These are phyloP conservation scores for Colletotrichum tropicicola DNA, from an alignment of 2,329 filamentous ascomycete species.

Conservation along the genomic window DNA sequence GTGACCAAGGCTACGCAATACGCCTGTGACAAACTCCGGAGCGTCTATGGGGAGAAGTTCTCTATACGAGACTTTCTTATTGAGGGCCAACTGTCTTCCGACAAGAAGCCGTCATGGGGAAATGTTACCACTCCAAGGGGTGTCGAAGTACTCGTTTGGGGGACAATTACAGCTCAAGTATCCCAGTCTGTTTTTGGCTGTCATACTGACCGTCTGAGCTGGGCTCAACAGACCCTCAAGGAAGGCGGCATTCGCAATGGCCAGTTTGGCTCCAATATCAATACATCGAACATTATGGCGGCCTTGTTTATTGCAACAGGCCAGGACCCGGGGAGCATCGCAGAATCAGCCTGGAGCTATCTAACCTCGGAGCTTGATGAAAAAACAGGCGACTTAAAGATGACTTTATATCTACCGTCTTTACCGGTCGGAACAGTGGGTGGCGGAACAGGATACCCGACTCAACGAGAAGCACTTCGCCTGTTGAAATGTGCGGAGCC, in stretches of 20 bases:
- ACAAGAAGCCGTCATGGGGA: conserved; percentile 15
- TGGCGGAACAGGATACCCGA: conserved; percentile 5
- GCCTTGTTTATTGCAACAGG: conserved; percentile 13
- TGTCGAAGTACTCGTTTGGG: conserved; percentile 12
- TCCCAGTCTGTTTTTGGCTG: not conserved
- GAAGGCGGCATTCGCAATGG: conserved; percentile 13
- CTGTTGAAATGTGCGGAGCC: not conserved
- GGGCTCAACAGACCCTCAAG: not conserved
- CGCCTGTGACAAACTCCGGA: not conserved
- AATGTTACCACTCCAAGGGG: conserved; percentile 4
- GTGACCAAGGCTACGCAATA: conserved; percentile 11
- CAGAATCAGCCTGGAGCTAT: conserved; percentile 2
- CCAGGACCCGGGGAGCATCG: conserved; percentile 7
- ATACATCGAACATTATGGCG: conserved; percentile 10
- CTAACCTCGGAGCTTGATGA: conserved; percentile 3
- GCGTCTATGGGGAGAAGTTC: not conserved
- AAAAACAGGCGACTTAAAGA: not conserved
- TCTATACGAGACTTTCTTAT: conserved; percentile 1
- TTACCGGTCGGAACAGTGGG: conserved; percentile 1
- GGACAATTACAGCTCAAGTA: not conserved
- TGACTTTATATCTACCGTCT: not conserved
- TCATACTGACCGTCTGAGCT: not conserved
- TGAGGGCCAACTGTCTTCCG: conserved; percentile 3
- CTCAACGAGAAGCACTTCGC: not conserved
- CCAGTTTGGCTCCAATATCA: conserved; percentile 15